Evolutionary conservation across 495 filamentous ascomycete genomes (phyloP), one percentile per base, ranked within the genome.

Genomic region (Lepidopterella palustris): DNA sequence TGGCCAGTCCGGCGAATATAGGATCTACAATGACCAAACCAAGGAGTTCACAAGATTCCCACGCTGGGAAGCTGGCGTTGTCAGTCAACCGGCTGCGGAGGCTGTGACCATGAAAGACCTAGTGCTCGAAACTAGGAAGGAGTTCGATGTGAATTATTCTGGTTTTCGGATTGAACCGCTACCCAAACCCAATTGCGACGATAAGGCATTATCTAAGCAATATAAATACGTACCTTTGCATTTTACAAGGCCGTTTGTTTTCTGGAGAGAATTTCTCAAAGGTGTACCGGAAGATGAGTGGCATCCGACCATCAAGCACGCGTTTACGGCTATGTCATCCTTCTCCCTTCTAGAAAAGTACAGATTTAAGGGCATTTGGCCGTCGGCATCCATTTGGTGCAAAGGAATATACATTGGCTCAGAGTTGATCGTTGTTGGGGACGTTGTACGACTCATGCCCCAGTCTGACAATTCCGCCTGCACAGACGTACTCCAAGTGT

Each of bases 91-190:
- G 0, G 70, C 78, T 9, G 68, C 73, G 24, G 76, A 80, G 18
- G 29, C 63, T 0, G 61, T 71, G 8, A 64, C 67, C 3, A 65
- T 78, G 23, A 65, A 77, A 23, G 80, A 84, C 45, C 69, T 82
- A 3, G 63, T 74, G 9, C 55, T 66, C 24, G 71, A 72, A 1
- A 67, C 64, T 0, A 32, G 62, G 0, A 82, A 81, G 57, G 55
- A 74, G 35, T 65, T 59, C 29, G 68, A 57, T 4, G 67, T 82
- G n/a, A 80, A 74, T 59, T 73, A 78, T 45, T 78, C 77, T n/a
- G 82, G 83, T 0, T 82, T 82, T 51, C 79, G 82, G 2, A 73
- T 87, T 3, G 82, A 85, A 62, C 78, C 76, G 0, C 70, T 81
- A 1, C 77, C 82, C 0, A 67, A 82, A 42, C 79, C 79, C 0